Evolutionary conservation across 1,284 basidiomycete genomes (phyloP).

Genomic region (Chalciporus sp.): DNA sequence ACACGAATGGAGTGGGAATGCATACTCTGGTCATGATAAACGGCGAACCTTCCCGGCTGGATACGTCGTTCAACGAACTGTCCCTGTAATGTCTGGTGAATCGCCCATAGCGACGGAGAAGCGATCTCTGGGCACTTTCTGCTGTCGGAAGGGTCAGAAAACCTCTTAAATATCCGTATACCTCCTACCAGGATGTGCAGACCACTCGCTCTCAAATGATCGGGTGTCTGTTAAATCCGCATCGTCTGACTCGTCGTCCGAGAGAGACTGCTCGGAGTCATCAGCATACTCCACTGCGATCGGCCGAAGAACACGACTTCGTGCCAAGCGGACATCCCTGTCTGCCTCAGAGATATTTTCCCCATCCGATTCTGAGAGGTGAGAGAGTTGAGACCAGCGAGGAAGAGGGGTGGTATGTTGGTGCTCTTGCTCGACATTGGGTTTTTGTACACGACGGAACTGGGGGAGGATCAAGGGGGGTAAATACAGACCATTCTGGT

Average conservation of each 20-base stretch:
- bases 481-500: constrained; percentile 56
- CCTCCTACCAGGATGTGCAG: constrained; percentile 38
- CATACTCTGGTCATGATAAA: constrained; percentile 38
- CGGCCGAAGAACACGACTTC: constrained; percentile 51
- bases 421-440: constrained; percentile 6
- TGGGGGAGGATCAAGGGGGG: constrained; percentile 52
- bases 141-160: constrained; percentile 20
- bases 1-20: not conserved
- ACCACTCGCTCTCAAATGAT: constrained; percentile 59
- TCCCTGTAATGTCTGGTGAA: constrained; percentile 37
- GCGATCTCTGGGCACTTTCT: constrained; percentile 11
- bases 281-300: constrained; percentile 28
- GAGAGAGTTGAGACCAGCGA: constrained; percentile 32
- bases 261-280: constrained; percentile 55
- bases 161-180: not conserved
- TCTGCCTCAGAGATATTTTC: constrained; percentile 62
- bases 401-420: constrained; percentile 10
- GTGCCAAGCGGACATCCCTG: constrained; percentile 68
- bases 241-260: constrained; percentile 78
- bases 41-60: constrained; percentile 40
- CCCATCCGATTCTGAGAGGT: constrained; percentile 65
- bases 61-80: constrained; percentile 29
- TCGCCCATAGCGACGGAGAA: constrained; percentile 28
- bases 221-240: constrained; percentile 60
- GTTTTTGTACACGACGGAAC: constrained; percentile 14